Base-by-base conservation (phyloP, 2,329 filamentous ascomycete species). In the Zelopaecilomyces penicillatus region DNA sequence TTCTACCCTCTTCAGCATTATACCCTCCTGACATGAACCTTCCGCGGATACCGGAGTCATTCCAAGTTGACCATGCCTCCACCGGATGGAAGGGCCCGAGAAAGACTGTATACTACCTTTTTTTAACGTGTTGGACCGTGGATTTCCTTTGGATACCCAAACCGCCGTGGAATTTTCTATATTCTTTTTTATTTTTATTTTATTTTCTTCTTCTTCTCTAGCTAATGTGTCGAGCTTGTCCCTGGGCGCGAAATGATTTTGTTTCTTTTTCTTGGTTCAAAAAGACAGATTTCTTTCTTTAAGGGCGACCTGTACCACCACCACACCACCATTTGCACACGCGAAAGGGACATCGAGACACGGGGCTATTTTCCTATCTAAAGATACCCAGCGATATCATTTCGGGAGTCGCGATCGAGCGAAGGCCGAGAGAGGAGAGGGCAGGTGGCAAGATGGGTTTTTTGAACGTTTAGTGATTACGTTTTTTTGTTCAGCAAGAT, bases 341-440 rank as follows among this genome's bases (percentile, higher is more conserved):
- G 44, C 42, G 47, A 30, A 39, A 34, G 12, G 44, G 50, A 44
- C 39, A 40, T 39, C 39, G 44, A 44, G 43, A 54, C 54, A 52
- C 52, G 59, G 57, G 54, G 53, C 53, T 19, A 51, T 57, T 61
- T 56, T 61, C 56, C 57, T 57, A 57, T 62, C 55, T 62, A 54
- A 56, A 63, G 62, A 65, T 65, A 65, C 62, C 62, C 62, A 58
- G 51, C 53, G 51, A 55, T 47, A 46, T 45, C 43, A 48, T 48
- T 48, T 48, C 29, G 37, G 40, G 46, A 39, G 46, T 45, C 46
- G 43, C 42, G 7, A 48, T 31, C 37, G 37, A 42, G 39, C 36
- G 42, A 12, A 34, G 11, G 36, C 31, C 19, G 37, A 26, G 36
- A 27, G 27, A 30, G 27, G 34, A 32, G 29, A n/a, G 36, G n/a